Percentiles rank a stretch among this genome's conserved stretches.
These are phyloP conservation scores for Nakaseomyces kungkrabaensis DNA, from an alignment of 1,139 yeast species.

Conservation along the genomic window DNA sequence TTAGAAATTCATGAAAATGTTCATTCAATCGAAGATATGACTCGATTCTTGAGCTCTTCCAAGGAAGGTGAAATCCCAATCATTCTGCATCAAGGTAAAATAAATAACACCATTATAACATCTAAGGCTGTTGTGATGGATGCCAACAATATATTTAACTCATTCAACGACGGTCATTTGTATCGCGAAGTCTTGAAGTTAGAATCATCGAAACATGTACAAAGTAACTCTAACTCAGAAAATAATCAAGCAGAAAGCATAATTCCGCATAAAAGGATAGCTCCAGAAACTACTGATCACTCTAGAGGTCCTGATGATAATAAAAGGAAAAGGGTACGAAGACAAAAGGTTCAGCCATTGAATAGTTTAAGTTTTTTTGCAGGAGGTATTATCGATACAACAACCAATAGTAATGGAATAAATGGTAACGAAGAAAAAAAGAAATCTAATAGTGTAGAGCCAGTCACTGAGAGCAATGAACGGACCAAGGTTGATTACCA, in stretches of 20 bases:
- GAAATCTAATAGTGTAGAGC: too few species aligned
- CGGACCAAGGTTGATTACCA: too few species aligned
- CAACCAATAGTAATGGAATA: too few species aligned
- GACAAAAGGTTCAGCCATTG: constrained; percentile 24
- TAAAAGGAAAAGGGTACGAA: constrained; percentile 14
- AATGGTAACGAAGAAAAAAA: too few species aligned
- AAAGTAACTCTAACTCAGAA: not conserved
- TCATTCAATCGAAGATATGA: constrained; percentile 10
- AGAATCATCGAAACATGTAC: not conserved
- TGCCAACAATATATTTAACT: not conserved
- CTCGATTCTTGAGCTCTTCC: not conserved
- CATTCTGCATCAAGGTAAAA: not conserved
- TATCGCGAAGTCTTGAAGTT: not conserved
- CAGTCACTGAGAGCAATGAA: too few species aligned
- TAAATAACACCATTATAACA: not conserved
- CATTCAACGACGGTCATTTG: not conserved
- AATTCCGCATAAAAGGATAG: constrained; percentile 1
- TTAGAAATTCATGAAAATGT: not conserved
- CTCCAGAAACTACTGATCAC: not conserved
- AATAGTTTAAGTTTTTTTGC: constrained; percentile 32
- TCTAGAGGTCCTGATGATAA: not conserved
- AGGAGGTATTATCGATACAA: constrained; percentile 22
- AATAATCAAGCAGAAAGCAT: not conserved
- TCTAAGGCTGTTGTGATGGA: not conserved
- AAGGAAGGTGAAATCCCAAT: not conserved